Percentiles rank a stretch among this genome's conserved stretches.
Evolutionary conservation across 495 filamentous ascomycete species (phyloP).

Genomic region (Cercophora samala): DNA sequence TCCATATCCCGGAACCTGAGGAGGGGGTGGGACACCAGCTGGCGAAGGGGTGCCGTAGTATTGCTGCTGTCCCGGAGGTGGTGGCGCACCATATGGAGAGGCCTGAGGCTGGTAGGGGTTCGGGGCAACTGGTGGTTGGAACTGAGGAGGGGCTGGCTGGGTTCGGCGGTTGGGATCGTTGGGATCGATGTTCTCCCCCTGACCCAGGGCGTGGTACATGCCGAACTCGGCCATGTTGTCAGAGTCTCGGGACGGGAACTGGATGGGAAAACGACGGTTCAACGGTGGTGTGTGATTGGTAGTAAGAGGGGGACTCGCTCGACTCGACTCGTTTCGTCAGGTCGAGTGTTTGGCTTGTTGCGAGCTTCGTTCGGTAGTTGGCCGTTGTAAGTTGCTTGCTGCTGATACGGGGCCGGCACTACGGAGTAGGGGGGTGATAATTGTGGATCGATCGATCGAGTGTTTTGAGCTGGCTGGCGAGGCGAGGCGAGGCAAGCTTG

Average conservation of each 20-base stretch:
- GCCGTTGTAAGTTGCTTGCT: constrained; percentile 1
- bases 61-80: constrained; percentile 32
- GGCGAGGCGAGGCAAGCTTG: no score
- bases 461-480: neutral
- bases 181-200: constrained; percentile 58
- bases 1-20: constrained; percentile 38
- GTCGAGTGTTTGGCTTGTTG: neutral
- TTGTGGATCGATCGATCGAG: constrained; percentile 10
- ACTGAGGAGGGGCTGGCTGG: constrained; percentile 58
- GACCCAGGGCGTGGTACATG: constrained; percentile 72
- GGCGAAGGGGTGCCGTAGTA: constrained; percentile 41
- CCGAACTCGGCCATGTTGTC: constrained; percentile 66
- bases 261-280: neutral
- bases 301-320: neutral
- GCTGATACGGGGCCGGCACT: neutral
- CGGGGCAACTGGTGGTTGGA: constrained; percentile 47
- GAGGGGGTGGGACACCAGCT: constrained; percentile 31
- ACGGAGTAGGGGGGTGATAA: constrained; percentile 1
- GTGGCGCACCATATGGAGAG: constrained; percentile 35
- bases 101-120: constrained; percentile 62
- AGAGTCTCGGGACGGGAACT: neutral
- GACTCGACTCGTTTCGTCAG: no score
- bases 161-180: constrained; percentile 56
- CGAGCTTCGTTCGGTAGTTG: constrained; percentile 6
- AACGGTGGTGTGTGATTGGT: neutral